Base-by-base conservation (phyloP, 805 yeast species). In the Pachysolen tannophilus region DNA sequence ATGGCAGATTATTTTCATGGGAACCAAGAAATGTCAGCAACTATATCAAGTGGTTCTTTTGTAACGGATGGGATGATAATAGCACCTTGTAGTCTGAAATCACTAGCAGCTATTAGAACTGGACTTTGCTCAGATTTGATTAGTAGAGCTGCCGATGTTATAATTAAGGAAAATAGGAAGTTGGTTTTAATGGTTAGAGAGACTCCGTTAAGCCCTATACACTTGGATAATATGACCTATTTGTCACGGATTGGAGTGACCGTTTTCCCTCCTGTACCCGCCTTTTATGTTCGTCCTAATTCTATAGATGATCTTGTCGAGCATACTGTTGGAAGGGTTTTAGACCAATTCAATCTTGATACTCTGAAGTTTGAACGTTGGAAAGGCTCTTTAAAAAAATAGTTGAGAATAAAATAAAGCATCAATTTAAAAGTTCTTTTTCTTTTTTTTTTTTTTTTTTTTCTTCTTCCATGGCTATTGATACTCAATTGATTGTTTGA, bases 31-130 rank as follows among this genome's bases (percentile, higher is more conserved):
- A 54, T 50, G n/a, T 39, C 47, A 10, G 55, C 56, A 3, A 47
- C 54, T 8, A 49, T 52, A 8, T 50, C 56, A 3, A 43, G 49
- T 13, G 56, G 56, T 3, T 50, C 55, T 5, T 51, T 51, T 25
- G 51, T 45, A 19, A 53, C 49, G 28, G 57, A 52, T 30, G 57
- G 57, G 6, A 52, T 52, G 56, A 51, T 52, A 18, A 50, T 52
- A 10, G 54, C 45, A 6, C 57, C 57, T 3, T 52, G 56, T 32
- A 48, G 55, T 5, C 50, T 51, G 57, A 52, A 52, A 30, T 41
- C 57, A 6, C 41, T 52, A 26, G 47, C 55, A 9, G 49, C 53
- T 2, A 51, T 52, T 20, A 44, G 52, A 25, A 45, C 44, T 16
- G 56, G 57, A 4, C 51, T 39, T 29, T 51, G 55, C 4, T 55